A percentile compares a stretch with the other conserved stretches of the same genome.
phyloP scores from a whole-genome alignment of 169 alveolate genomes.

The Plasmodium gonderi region DNA sequence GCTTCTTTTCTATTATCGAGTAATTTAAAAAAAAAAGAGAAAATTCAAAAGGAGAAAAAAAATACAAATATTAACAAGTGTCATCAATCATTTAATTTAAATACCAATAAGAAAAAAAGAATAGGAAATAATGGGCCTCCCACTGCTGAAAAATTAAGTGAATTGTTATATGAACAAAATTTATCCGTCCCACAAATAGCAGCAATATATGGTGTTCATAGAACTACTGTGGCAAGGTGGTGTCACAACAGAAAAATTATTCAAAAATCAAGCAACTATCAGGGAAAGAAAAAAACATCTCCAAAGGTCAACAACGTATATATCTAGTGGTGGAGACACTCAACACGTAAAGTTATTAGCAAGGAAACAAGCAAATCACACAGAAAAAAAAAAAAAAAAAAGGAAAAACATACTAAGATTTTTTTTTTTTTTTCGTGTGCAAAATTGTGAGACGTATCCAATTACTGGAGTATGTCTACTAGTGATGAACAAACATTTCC shows the following conservation, averaged over 20 bases:
- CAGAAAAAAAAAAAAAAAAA: too few species aligned
- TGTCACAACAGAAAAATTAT: constrained; percentile 70
- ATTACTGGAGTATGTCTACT: background rate
- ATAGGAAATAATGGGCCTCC: constrained; percentile 61
- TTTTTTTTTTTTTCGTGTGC: background rate
- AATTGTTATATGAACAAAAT: constrained; percentile 31
- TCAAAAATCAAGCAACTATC: constrained; percentile 20
- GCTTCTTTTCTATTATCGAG: background rate
- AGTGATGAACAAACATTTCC: too few species aligned
- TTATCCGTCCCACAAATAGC: constrained; percentile 74
- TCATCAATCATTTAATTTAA: constrained; percentile 4
- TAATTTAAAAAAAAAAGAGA: constrained; percentile 18
- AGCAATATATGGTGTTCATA: constrained; percentile 69
- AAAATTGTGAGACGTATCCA: background rate
- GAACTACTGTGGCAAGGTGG: constrained; percentile 75
- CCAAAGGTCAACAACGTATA: background rate
- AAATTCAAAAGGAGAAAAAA: constrained; percentile 11
- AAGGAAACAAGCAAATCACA: too few species aligned
- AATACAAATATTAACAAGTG: background rate
- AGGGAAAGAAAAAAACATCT: constrained; percentile 31
- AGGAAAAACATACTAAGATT: background rate
- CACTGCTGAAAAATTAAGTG: constrained; percentile 63
- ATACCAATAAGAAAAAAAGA: constrained; percentile 12
- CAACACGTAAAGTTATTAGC: too few species aligned
- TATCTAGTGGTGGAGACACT: background rate